These are phyloP conservation scores for Sporothrix variecibatus DNA, from an alignment of 2,329 filamentous ascomycete genomes.

Conservation along the genomic window DNA sequence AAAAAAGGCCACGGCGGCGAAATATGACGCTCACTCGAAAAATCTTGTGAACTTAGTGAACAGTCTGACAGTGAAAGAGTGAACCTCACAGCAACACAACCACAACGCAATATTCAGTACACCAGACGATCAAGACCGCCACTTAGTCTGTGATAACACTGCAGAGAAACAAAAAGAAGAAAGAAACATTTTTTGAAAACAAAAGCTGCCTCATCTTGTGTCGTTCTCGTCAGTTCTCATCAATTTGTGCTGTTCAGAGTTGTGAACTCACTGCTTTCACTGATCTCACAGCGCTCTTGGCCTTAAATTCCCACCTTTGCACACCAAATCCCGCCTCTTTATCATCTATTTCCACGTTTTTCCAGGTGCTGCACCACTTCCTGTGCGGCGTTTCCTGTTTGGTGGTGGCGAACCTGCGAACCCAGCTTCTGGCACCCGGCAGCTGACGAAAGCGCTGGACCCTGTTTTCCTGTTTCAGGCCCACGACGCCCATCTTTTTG, in stretches of 20 bases:
- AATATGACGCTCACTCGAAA: constrained; percentile 12
- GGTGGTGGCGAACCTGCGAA: constrained; percentile 9
- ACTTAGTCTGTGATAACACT: neutral
- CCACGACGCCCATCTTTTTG: neutral
- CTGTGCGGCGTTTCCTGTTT: constrained; percentile 21
- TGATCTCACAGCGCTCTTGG: neutral
- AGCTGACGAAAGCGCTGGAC: constrained; percentile 20
- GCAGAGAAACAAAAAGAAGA: neutral
- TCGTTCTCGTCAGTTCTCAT: neutral
- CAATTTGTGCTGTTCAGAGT: neutral
- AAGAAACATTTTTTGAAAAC: neutral
- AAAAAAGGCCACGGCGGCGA: constrained; percentile 3
- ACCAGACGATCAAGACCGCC: neutral
- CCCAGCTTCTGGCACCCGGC: constrained; percentile 1
- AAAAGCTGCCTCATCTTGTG: neutral
- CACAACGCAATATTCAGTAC: neutral
- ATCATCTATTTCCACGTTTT: constrained; percentile 20
- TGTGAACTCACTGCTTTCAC: too few relatives aligned
- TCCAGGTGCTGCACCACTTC: neutral
- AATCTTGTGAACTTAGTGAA: neutral
- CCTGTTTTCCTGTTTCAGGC: constrained; percentile 20
- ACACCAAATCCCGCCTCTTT: neutral
- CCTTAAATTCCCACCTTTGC: neutral
- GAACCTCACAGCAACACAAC: neutral
- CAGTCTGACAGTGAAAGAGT: neutral